Evolutionary conservation across 1,284 basidiomycete species (phyloP).

Genomic region (Testicularia cyperi): DNA sequence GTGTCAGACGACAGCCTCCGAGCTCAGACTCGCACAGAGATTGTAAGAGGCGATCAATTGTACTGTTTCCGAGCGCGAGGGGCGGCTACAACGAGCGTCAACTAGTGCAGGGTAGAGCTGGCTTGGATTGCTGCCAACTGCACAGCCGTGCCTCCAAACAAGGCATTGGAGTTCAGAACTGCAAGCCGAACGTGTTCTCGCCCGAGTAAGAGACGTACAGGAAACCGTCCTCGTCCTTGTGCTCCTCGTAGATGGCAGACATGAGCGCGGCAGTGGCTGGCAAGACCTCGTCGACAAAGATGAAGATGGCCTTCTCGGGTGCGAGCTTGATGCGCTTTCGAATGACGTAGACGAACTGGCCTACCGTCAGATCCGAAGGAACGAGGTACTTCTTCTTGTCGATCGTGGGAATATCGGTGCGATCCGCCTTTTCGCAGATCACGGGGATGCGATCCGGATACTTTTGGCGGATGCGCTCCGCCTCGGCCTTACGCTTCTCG

Average conservation of each 20-base stretch:
- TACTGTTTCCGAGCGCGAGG: no score
- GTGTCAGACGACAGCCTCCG: no score
- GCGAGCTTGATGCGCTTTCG: conserved; percentile 99
- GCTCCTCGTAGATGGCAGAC: conserved; percentile 99
- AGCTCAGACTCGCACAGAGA: no score
- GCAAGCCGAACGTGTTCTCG: conserved; percentile 55
- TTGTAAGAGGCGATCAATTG: no score
- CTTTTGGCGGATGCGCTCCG: conserved; percentile 92
- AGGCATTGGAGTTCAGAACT: no score
- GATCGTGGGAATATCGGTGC: conserved; percentile 97
- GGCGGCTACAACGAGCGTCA: no score
- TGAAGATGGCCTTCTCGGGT: conserved; percentile 82
- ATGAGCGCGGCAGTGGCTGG: conserved; percentile 97
- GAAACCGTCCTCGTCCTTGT: conserved; percentile 64
- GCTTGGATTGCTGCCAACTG: not conserved
- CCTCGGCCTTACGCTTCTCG: conserved; percentile 97
- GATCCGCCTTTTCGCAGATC: conserved; percentile 99
- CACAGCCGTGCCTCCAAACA: not conserved
- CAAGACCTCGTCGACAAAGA: conserved; percentile 78
- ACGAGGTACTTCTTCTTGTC: conserved; percentile 99
- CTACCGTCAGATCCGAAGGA: conserved; percentile 94
- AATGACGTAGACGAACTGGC: conserved; percentile 96
- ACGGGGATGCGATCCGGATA: conserved; percentile 98
- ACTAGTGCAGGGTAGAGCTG: no score
- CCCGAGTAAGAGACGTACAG: conserved; percentile 57